Percentiles rank a stretch among this genome's conserved stretches.
Evolutionary conservation across 1,284 basidiomycete genomes (phyloP).

Genomic region (Ceratorhiza oryzae-sativae): DNA sequence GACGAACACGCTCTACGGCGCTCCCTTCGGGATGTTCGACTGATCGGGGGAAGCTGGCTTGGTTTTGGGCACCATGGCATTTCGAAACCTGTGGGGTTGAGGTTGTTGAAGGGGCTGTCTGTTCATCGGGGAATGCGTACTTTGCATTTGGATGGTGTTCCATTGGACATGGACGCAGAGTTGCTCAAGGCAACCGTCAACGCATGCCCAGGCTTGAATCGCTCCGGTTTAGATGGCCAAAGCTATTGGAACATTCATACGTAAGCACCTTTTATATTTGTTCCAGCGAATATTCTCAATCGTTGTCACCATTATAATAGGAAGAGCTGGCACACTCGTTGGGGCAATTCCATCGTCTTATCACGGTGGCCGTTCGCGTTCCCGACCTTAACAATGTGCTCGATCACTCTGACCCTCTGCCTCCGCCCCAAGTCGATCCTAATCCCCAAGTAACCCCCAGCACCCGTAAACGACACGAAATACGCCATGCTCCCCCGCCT

Average conservation of each 20-base stretch:
- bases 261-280: not conserved
- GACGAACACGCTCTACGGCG: slow-evolving; percentile 30
- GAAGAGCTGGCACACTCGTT: slow-evolving; percentile 29
- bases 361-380: slow-evolving; percentile 25
- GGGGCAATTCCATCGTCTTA: slow-evolving; percentile 13
- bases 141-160: slow-evolving; percentile 23
- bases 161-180: slow-evolving; percentile 28
- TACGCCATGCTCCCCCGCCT: not conserved
- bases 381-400: slow-evolving; percentile 29
- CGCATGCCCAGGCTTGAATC: slow-evolving; percentile 34
- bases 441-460: slow-evolving; percentile 17
- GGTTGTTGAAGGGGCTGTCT: slow-evolving; percentile 24
- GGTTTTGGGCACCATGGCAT: slow-evolving; percentile 34
- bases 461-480: slow-evolving; percentile 29
- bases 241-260: slow-evolving; percentile 16
- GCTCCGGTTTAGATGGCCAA: slow-evolving; percentile 35
- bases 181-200: slow-evolving; percentile 10
- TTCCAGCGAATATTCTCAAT: not conserved
- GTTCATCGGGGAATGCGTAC: slow-evolving; percentile 36
- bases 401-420: slow-evolving; percentile 29
- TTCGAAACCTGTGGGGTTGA: slow-evolving; percentile 25
- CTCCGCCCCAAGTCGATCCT: slow-evolving; percentile 29
- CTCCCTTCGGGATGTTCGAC: slow-evolving; percentile 27
- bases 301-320: not conserved
- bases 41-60: slow-evolving; percentile 32